Percentiles rank a stretch among this genome's conserved stretches.
Conservation (phyloP, 164 flowering plant genomes). For the Annona squamosa region DNA sequence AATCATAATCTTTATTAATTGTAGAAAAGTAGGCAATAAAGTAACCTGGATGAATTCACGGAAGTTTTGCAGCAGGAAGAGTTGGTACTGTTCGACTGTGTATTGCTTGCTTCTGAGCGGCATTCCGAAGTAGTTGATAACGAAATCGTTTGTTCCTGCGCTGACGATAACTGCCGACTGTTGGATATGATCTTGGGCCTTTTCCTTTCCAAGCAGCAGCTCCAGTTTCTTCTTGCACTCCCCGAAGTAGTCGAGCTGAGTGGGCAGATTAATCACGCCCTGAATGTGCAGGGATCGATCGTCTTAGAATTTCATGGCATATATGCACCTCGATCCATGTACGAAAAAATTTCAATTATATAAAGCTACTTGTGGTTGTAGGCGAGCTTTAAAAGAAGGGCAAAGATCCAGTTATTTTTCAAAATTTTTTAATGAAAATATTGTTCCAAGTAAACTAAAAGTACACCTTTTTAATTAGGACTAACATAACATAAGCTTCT, state of each 20-base stretch:
- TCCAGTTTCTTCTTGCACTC: conserved; percentile 6
- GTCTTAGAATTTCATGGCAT: too few species aligned
- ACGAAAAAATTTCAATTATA: too few species aligned
- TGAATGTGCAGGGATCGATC: background rate
- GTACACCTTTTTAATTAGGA: too few species aligned
- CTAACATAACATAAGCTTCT: too few species aligned
- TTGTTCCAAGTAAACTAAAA: too few species aligned
- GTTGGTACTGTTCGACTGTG: conserved; percentile 22
- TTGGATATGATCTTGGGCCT: conserved; percentile 1
- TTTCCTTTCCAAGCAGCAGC: conserved; percentile 2
- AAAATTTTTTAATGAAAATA: too few species aligned
- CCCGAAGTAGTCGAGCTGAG: conserved; percentile 12
- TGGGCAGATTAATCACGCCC: conserved; percentile 10
- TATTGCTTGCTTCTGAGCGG: conserved; percentile 19
- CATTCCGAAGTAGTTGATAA: conserved; percentile 25
- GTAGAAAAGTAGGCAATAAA: background rate
- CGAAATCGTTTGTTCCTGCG: conserved; percentile 39
- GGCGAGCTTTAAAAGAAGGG: too few species aligned
- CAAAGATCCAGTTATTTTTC: too few species aligned
- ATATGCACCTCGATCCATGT: too few species aligned
- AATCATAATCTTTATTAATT: too few species aligned
- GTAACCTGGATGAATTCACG: conserved; percentile 29
- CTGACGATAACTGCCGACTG: conserved; percentile 19
- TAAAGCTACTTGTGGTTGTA: too few species aligned
- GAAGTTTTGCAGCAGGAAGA: conserved; percentile 18